Evolutionary conservation across 208 protist genomes (phyloP).

Genomic region (Leptomonas pyrrhocoris): DNA sequence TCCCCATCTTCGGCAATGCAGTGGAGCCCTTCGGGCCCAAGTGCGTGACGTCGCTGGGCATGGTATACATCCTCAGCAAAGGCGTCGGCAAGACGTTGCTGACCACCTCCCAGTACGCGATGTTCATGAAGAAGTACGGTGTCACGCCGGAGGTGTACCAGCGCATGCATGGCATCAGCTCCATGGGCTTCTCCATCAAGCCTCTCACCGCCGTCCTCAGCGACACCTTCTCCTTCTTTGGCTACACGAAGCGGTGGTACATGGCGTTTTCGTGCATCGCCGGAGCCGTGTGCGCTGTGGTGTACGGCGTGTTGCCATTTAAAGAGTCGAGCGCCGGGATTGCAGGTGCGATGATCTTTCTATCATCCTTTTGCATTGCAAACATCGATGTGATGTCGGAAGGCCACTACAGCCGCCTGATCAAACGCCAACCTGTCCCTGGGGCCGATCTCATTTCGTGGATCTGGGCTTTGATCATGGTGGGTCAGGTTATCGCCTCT

Average conservation of each 20-base stretch:
- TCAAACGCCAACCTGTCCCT: conserved; percentile 30
- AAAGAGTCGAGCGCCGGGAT: no score
- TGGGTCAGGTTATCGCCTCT: conserved; percentile 31
- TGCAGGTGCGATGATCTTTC: no score
- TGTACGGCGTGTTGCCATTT: no score
- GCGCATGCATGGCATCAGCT: no score
- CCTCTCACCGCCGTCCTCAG: conserved; percentile 42
- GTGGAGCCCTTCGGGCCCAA: conserved; percentile 36
- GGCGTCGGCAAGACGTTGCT: conserved; percentile 39
- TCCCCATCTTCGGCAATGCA: no score
- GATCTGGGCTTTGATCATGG: conserved; percentile 41
- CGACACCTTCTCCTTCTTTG: conserved; percentile 41
- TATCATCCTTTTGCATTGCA: no score
- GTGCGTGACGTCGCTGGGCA: conserved; percentile 28
- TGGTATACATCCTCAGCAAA: conserved; percentile 54
- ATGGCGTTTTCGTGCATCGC: conserved; percentile 37
- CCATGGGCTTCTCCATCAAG: conserved; percentile 59
- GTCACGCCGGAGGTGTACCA: no score
- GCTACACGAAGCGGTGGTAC: conserved; percentile 59
- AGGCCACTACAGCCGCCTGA: no score
- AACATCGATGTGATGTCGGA: no score
- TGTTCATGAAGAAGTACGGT: conserved; percentile 45
- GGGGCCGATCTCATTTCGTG: conserved; percentile 40
- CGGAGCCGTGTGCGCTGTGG: conserved; percentile 29
- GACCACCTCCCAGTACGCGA: conserved; percentile 32